Percentiles rank a stretch among this genome's conserved stretches.
These are phyloP conservation scores for Suhomyces coccinellae DNA, from an alignment of 1,139 yeast species.

Conservation along the genomic window DNA sequence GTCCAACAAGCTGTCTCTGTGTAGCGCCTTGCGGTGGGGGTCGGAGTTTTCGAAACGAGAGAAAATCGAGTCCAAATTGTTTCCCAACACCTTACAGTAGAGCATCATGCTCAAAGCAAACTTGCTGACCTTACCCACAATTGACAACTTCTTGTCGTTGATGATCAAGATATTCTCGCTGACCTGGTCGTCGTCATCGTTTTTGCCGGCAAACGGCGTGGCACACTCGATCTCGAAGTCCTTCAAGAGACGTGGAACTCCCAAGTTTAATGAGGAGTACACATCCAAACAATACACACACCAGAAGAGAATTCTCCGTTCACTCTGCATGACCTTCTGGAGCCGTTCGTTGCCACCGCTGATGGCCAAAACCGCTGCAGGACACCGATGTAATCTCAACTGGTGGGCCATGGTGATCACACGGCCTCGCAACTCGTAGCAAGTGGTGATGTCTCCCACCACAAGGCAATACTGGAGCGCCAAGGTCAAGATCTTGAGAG, in stretches of 20 bases:
- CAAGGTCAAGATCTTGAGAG: conserved; percentile 68
- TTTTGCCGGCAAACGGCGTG: conserved; percentile 68
- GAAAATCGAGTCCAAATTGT: conserved; percentile 65
- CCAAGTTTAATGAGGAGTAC: conserved; percentile 72
- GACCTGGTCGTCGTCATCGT: conserved; percentile 39
- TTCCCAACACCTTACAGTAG: conserved; percentile 72
- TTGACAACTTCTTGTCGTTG: conserved; percentile 55
- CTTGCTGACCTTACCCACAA: conserved; percentile 69
- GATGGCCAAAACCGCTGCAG: conserved; percentile 69
- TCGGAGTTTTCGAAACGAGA: conserved; percentile 46
- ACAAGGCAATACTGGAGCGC: conserved; percentile 72
- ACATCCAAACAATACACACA: conserved; percentile 76
- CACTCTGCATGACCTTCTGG: conserved; percentile 65
- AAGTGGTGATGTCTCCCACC: conserved; percentile 70
- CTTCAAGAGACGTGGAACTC: conserved; percentile 77
- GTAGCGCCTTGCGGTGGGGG: conserved; percentile 40
- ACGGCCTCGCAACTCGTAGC: conserved; percentile 75
- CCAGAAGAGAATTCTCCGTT: conserved; percentile 83
- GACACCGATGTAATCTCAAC: conserved; percentile 81
- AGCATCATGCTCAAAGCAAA: conserved; percentile 65
- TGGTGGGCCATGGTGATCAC: conserved; percentile 86
- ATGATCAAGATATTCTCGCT: conserved; percentile 58
- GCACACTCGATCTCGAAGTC: conserved; percentile 88
- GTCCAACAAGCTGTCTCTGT: conserved; percentile 71
- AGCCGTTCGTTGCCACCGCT: conserved; percentile 49